Evolutionary conservation across 2,329 filamentous ascomycete species (phyloP), one percentile per base, ranked within the genome.

Genomic region (Penicillium corylophilum): DNA sequence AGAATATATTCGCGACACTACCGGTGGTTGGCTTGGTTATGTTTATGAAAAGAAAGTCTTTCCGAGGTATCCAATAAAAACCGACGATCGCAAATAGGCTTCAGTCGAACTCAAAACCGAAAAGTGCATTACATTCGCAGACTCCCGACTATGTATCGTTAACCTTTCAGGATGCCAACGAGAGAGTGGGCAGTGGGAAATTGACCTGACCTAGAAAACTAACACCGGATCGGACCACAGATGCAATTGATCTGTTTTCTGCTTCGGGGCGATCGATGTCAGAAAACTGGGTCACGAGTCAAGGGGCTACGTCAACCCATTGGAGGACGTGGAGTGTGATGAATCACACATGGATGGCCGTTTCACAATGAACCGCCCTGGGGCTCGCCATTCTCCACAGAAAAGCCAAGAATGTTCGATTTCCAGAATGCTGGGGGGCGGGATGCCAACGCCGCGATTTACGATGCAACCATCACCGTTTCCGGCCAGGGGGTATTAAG

Each of bases 381-480:
- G 16, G 18, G 18, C n/a, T 31, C 4, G 4, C 13, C 20, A 16
- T 16, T 29, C 23, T 41, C 12, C 28, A 26, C 22, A 46, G 33
- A 51, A 50, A 28, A 22, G 28, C 22, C n/a, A 45, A 47, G 43
- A 48, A 55, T 39, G 31, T 55, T 53, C 53, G 53, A 43, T 23
- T 22, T 28, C 41, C 13, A 33, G 41, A 55, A 53, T 53, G 55
- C 46, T 50, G 39, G 46, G 50, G 41, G 26, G n/a, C n/a, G n/a
- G 20, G 12, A 33, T 26, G 9, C 12, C 18, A 31, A 28, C 24
- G 20, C 28, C 35, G 41, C 20, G 24, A 29, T 43, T 46, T 50
- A 41, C 29, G 41, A 49, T 52, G 42, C 52, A 47, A 45, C 49
- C 35, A 47, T 48, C 22, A 12, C 38, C 40, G 41, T 46, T 49